Evolutionary conservation across 306 rosid species (phyloP), one percentile per base, ranked within the genome.

Genomic region (Calophaca sinica): DNA sequence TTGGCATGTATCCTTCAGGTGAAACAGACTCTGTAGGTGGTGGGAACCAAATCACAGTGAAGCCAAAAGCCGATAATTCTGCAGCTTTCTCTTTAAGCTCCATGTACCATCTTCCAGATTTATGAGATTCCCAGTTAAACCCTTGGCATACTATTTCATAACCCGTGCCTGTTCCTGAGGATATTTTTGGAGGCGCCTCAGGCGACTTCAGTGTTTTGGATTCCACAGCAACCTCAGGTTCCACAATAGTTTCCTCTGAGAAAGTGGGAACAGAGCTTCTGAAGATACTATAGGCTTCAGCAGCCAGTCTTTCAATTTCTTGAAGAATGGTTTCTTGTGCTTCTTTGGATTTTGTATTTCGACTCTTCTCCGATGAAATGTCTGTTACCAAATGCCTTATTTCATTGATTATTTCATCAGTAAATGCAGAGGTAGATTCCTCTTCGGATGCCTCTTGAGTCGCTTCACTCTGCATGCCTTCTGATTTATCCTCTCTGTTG

Each of bases 11-110:
- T 72, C 97, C 99, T 83, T 94, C 93, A 10, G 93, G 93, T 63
- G 99, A 89, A 77, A 96, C 90, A 69, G 99, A 92, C 41, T 92
- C 96, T n/a, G 99, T 94, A 28, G 99, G 99, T 15, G 98, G 98
- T 45, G 99, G 99, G 62, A 94, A 83, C 99, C 99, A 94, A 73
- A 96, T 76, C 71, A 92, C 91, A 39, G 97, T 89, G 68, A 92
- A 86, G 81, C 99, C 99, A 80, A 90, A 78, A 41, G 96, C 79
- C 49, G 96, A 70, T 67, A 96, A 75, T 48, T 85, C 89, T 58
- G 87, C 79, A 73, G 88, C 91, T 81, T 86, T 90, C 75, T 84
- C 87, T 87, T 90, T 81, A 80, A 96, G 89, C 80, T 89, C 93
- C 85, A 78, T 38, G 85, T 90, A 96, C 98, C 99, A 96, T 85